Evolutionary conservation across 345 rosid species (phyloP), one percentile per base, ranked within the genome.

Genomic region (Litchi chinensis): DNA sequence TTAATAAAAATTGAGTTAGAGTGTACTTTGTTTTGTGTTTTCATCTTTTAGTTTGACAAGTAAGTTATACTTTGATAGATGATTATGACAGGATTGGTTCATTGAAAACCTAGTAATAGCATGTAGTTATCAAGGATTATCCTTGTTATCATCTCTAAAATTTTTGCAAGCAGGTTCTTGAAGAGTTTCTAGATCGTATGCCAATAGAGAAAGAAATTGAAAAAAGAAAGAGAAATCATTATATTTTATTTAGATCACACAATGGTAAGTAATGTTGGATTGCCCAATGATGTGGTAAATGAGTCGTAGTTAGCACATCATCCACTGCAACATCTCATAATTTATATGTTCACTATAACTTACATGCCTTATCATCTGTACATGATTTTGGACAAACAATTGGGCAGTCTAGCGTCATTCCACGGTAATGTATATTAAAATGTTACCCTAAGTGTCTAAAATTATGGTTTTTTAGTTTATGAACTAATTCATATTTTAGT

Each of bases 391-490:
- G 2, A 28, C 32, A 28, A 28, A 28, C 2, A 28, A 2, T 28
- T 28, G 32, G 32, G 32, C 32, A 28, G 32, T 28, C 32, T 28
- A 28, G 32, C 32, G 2, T 28, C 32, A 28, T 28, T 28, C 32
- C 32, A 28, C 32, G 2, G 2, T 32, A 16, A 28, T 46, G 18
- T 32, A 71, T 50, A 8, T 50, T 50, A 21, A 71, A 15, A 2
- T 50, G 22, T 9, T 12, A 15, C 8, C 16, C 21, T 50, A n/a
- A 12, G 12, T 48, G 8, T 71, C 12, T 48, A 4, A 15, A 1
- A 71, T 50, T 0, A 71, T 26, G 75, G 64, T n/a, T 71, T 40
- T 28, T 32, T 28, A 70, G 50, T 70, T 70, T 13, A 24, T 46
- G 26, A 0, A 28, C 28, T 70, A 24, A 21, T 19, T 43, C 6